Percentiles rank a stretch among this genome's conserved stretches.
phyloP scores from a whole-genome alignment of 495 filamentous ascomycete genomes.

The Aspergillus sclerotiicarbonarius region DNA sequence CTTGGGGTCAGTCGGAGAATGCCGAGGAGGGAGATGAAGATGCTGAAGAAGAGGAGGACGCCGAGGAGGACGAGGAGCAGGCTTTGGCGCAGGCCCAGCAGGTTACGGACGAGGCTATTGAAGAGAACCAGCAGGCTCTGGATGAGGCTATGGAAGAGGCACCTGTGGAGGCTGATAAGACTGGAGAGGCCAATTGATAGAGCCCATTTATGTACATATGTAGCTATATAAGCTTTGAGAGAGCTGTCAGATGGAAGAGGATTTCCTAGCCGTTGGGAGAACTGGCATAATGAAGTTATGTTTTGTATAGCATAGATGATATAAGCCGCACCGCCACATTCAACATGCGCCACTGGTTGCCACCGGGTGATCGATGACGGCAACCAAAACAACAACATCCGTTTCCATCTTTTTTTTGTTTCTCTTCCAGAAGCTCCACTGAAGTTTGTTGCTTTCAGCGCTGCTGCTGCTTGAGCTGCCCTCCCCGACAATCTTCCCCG shows the following conservation, averaged over 20 bases:
- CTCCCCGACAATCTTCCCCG: neutral
- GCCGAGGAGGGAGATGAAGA: slow-evolving; percentile 12
- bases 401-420: slow-evolving; percentile 16
- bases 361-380: slow-evolving; percentile 18
- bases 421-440: slow-evolving; percentile 10
- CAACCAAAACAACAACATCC: slow-evolving; percentile 18
- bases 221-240: neutral
- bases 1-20: slow-evolving; percentile 12
- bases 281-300: too few species aligned
- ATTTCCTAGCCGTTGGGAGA: too few species aligned
- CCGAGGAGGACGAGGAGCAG: slow-evolving; percentile 22
- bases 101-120: neutral
- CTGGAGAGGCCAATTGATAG: neutral
- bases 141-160: slow-evolving; percentile 8
- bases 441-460: slow-evolving; percentile 6
- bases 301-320: too few species aligned
- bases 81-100: slow-evolving; percentile 5
- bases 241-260: neutral
- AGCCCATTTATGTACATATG: neutral
- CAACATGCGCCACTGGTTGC: slow-evolving; percentile 6
- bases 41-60: slow-evolving; percentile 21
- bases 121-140: neutral
- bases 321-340: slow-evolving; percentile 1
- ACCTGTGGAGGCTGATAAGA: neutral
- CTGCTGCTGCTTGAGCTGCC: neutral